Evolutionary conservation across 768 basidiomycete species (phyloP).

Genomic region (Xanthoconium purpureum): DNA sequence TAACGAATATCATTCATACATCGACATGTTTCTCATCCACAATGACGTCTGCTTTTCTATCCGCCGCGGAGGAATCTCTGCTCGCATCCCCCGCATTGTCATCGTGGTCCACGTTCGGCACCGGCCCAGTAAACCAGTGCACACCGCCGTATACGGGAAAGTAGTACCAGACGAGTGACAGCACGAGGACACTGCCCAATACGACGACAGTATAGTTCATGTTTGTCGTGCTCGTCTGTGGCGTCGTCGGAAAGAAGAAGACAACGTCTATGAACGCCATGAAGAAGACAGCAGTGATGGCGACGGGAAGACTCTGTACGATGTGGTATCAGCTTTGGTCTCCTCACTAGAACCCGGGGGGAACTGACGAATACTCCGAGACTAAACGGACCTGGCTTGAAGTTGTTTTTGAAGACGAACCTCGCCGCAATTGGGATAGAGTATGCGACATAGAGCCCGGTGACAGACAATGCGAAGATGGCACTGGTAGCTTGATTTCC

Average conservation of each 20-base stretch:
- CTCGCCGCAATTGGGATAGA: slow-evolving; percentile 50
- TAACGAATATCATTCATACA: neutral
- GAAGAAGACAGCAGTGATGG: slow-evolving; percentile 52
- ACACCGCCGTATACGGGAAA: slow-evolving; percentile 67
- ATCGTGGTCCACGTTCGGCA: slow-evolving; percentile 40
- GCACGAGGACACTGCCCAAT: slow-evolving; percentile 51
- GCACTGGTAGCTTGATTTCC: slow-evolving; percentile 55
- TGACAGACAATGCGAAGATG: slow-evolving; percentile 49
- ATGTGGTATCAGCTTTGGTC: slow-evolving; percentile 2
- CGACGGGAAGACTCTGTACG: slow-evolving; percentile 52
- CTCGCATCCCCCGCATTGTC: neutral
- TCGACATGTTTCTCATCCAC: neutral
- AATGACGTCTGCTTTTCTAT: neutral
- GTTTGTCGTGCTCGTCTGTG: slow-evolving; percentile 38
- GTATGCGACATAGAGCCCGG: slow-evolving; percentile 47
- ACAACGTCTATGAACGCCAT: slow-evolving; percentile 65
- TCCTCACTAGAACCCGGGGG: neutral
- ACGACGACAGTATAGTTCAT: slow-evolving; percentile 80
- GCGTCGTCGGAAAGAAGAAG: slow-evolving; percentile 60
- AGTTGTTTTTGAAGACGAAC: slow-evolving; percentile 44
- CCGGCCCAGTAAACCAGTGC: slow-evolving; percentile 70
- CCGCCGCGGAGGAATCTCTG: neutral
- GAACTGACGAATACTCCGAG: slow-evolving; percentile 42
- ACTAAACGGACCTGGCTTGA: slow-evolving; percentile 47
- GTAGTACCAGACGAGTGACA: slow-evolving; percentile 64